Conservation (phyloP, 805 yeast species). For the Candida sithepensis region DNA sequence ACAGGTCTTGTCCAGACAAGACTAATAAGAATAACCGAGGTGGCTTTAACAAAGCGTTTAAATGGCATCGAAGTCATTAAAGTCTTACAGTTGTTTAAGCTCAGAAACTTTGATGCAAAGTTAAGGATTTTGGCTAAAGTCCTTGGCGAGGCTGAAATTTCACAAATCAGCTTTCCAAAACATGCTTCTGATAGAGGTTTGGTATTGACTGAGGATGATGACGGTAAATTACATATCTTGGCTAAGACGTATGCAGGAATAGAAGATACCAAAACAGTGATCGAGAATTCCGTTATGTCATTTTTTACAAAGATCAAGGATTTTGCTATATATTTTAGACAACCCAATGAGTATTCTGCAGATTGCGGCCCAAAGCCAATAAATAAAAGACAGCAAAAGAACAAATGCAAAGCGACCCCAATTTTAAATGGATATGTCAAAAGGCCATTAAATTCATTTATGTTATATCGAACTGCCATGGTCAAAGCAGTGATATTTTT, state of each 20-base stretch:
- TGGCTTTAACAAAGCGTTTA: constrained; percentile 16
- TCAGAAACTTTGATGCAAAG: constrained; percentile 23
- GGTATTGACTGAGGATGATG: constrained; percentile 16
- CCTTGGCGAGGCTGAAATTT: constrained; percentile 13
- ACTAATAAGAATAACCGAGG: constrained; percentile 9
- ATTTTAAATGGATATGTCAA: constrained; percentile 26
- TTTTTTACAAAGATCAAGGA: constrained; percentile 20
- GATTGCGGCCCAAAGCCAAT: constrained; percentile 2
- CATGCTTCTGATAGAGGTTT: constrained; percentile 21
- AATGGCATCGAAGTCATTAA: constrained; percentile 16
- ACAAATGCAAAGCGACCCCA: constrained; percentile 1
- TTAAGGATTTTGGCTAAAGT: constrained; percentile 18
- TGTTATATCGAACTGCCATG: constrained; percentile 43
- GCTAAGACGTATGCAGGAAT: constrained; percentile 29
- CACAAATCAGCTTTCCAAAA: constrained; percentile 8
- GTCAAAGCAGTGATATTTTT: constrained; percentile 36
- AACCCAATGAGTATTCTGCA: constrained; percentile 16
- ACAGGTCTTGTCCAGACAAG: constrained; percentile 12
- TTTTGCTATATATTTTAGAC: constrained; percentile 24
- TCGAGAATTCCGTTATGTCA: constrained; percentile 20
- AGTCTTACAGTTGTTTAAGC: constrained; percentile 19
- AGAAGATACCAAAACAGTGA: constrained; percentile 14
- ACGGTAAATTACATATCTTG: constrained; percentile 13
- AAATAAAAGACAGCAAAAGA: background rate
- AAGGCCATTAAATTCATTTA: constrained; percentile 45